Conservation (phyloP, 1,284 basidiomycete species). For the Meira miltonrushii region DNA sequence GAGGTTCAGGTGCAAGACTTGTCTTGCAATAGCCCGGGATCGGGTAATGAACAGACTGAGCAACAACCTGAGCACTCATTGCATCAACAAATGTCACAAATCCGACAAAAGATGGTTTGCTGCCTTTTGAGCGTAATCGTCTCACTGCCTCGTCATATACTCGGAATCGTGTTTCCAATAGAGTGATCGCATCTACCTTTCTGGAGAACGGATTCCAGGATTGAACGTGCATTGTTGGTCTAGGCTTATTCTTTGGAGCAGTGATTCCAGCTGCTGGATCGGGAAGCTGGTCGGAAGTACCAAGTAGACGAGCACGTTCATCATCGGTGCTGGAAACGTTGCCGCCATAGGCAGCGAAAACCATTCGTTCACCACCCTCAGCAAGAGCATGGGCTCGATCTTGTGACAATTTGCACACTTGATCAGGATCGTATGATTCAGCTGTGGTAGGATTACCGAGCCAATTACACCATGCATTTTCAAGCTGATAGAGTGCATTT, state of each 20-base stretch:
- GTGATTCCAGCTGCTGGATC: conserved; percentile 2
- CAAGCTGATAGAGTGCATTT: conserved; percentile 69
- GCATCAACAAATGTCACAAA: conserved; percentile 98
- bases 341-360: background rate
- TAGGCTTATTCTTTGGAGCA: conserved; percentile 13
- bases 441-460: conserved; percentile 84
- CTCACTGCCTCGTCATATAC: conserved; percentile 28
- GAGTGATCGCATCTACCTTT: conserved; percentile 28
- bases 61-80: conserved; percentile 76
- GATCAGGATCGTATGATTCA: conserved; percentile 64
- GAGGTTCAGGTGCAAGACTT: conserved; percentile 74
- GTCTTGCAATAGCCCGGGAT: conserved; percentile 38
- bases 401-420: conserved; percentile 18
- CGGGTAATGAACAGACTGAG: conserved; percentile 71
- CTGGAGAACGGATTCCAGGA: conserved; percentile 36
- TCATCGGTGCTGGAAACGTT: background rate
- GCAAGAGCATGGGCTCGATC: background rate
- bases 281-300: background rate
- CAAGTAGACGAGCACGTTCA: conserved; percentile 11
- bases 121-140: conserved; percentile 63
- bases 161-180: conserved; percentile 11
- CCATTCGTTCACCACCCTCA: background rate
- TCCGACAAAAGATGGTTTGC: conserved; percentile 74
- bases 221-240: conserved; percentile 27
- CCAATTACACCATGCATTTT: conserved; percentile 76